Percentiles rank a stretch among this genome's conserved stretches.
phyloP scores from a whole-genome alignment of 2,329 filamentous ascomycete genomes.

The Aspergillus phoenicis region DNA sequence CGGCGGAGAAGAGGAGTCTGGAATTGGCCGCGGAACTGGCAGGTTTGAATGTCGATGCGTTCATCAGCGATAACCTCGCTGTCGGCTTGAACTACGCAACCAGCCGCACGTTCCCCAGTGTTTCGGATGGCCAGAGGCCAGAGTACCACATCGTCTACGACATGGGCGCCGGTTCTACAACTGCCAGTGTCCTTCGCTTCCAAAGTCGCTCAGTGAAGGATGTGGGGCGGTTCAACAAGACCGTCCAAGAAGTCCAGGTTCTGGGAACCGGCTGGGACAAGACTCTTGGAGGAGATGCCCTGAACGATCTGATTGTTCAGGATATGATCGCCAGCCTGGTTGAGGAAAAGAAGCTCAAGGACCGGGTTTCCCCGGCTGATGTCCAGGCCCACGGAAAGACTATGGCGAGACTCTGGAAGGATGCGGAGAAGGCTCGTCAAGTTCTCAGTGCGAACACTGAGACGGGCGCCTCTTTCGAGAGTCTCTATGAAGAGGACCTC shows the following conservation, averaged over 20 bases:
- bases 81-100: conserved; percentile 96
- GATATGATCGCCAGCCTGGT: conserved; percentile 84
- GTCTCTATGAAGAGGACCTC: conserved; percentile 79
- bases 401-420: conserved; percentile 88
- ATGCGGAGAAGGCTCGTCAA: conserved; percentile 83
- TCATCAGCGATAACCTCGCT: conserved; percentile 87
- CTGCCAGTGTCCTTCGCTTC: conserved; percentile 85
- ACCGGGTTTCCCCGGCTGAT: conserved; percentile 39
- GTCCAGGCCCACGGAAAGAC: conserved; percentile 76
- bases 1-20: conserved; percentile 85
- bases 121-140: conserved; percentile 79
- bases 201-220: conserved; percentile 90
- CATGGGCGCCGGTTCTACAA: conserved; percentile 95
- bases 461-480: conserved; percentile 79
- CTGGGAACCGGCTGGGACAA: conserved; percentile 86
- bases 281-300: conserved; percentile 82
- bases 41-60: conserved; percentile 78
- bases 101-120: conserved; percentile 80
- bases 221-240: conserved; percentile 91
- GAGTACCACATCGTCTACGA: conserved; percentile 95
- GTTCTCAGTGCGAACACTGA: conserved; percentile 91
- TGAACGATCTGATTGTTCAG: conserved; percentile 85
- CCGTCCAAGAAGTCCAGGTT: conserved; percentile 90
- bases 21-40: conserved; percentile 83
- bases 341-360: conserved; percentile 61